phyloP scores from a whole-genome alignment of 371 early-diverging fungal species.

The Lichtheimia corymbifera region DNA sequence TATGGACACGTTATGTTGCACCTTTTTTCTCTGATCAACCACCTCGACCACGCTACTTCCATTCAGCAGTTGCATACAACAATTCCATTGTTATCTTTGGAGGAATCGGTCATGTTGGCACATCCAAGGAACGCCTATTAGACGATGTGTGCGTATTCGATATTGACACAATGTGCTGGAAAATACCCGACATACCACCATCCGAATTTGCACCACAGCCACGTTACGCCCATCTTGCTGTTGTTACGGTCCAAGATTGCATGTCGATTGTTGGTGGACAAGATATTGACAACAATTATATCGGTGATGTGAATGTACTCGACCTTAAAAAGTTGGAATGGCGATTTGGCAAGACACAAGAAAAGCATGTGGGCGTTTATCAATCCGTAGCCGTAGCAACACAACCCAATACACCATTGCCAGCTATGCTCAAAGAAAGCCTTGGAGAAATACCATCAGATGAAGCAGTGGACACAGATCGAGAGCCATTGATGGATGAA shows the following conservation, averaged over 20 bases:
- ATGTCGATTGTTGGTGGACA: slow-evolving; percentile 79
- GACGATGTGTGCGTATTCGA: slow-evolving; percentile 72
- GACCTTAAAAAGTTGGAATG: slow-evolving; percentile 65
- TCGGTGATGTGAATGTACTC: slow-evolving; percentile 74
- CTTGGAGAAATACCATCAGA: slow-evolving; percentile 6
- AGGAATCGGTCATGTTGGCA: slow-evolving; percentile 49
- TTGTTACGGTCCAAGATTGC: slow-evolving; percentile 50
- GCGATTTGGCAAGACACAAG: slow-evolving; percentile 60
- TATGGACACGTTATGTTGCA: slow-evolving; percentile 59
- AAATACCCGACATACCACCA: slow-evolving; percentile 44
- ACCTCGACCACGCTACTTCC: slow-evolving; percentile 75
- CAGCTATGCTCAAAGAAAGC: slow-evolving; percentile 18
- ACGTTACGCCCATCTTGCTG: slow-evolving; percentile 75
- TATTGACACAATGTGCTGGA: slow-evolving; percentile 61
- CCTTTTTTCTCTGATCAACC: slow-evolving; percentile 40
- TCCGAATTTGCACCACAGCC: slow-evolving; percentile 61
- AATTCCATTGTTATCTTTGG: slow-evolving; percentile 52
- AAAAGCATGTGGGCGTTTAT: slow-evolving; percentile 73
- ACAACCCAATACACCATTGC: slow-evolving; percentile 22
- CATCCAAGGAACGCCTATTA: slow-evolving; percentile 41
- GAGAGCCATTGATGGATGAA: background rate
- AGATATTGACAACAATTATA: slow-evolving; percentile 71
- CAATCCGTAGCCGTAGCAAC: slow-evolving; percentile 63
- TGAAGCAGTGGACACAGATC: background rate
- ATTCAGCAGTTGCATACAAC: slow-evolving; percentile 67